A percentile compares a stretch with the other conserved stretches of the same genome.
Conservation (phyloP, 768 basidiomycete species). For the Gymnopilus junonius region DNA sequence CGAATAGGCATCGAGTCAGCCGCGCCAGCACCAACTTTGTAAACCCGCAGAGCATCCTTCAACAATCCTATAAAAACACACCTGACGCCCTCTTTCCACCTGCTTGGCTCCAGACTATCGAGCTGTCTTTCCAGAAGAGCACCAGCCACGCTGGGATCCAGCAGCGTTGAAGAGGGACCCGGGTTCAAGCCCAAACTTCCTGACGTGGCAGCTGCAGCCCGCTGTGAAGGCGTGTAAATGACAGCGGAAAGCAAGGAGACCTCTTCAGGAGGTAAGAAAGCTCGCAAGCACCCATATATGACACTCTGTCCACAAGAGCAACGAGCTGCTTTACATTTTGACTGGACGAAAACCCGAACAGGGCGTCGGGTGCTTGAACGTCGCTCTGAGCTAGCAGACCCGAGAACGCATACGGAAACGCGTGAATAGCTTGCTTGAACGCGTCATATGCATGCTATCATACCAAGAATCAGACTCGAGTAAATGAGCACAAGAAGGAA, state of each 20-base stretch:
- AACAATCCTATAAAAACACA: constrained; percentile 47
- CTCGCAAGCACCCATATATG: constrained; percentile 71
- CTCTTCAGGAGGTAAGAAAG: constrained; percentile 50
- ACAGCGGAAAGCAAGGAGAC: constrained; percentile 47
- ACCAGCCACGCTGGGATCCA: constrained; percentile 45
- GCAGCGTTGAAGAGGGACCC: not conserved
- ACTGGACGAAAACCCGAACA: constrained; percentile 43
- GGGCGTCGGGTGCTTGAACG: constrained; percentile 24
- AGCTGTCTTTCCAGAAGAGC: constrained; percentile 67
- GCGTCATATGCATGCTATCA: constrained; percentile 63
- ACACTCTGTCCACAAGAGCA: constrained; percentile 64
- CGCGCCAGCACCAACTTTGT: constrained; percentile 35
- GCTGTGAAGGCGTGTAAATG: not conserved
- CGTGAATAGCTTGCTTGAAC: constrained; percentile 51
- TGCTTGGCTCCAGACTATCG: constrained; percentile 52
- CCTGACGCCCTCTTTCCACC: constrained; percentile 61
- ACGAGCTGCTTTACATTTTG: constrained; percentile 58
- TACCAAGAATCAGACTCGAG: not conserved
- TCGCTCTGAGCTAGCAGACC: constrained; percentile 42
- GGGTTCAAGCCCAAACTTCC: not conserved
- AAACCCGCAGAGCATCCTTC: constrained; percentile 52
- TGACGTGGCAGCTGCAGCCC: not conserved
- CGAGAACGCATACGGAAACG: constrained; percentile 55
- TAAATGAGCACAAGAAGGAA: not conserved
- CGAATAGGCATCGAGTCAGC: constrained; percentile 53